Base-by-base conservation (phyloP, 73 alveolate genomes). In the Breviolum minutum region DNA sequence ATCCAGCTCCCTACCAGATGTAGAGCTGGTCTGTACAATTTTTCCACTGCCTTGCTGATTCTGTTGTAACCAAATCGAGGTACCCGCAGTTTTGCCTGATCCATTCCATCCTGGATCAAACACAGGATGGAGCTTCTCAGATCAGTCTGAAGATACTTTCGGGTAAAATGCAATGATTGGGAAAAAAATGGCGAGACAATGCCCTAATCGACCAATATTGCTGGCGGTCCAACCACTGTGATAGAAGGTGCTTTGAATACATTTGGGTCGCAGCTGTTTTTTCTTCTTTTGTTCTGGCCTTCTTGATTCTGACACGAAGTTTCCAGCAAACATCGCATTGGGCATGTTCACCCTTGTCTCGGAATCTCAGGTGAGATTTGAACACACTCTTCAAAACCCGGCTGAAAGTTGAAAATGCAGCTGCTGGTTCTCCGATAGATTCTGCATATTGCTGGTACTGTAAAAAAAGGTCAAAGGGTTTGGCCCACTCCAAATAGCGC, bases 161-260 rank as follows among this genome's bases (percentile, higher is more conserved):
- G 40, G 4, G 69, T 69, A 48, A 81, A 48, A 5, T 81, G 90
- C 69, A 81, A 22, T 13, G 66, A 66, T 60, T 81, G 90, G 11
- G 71, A 11, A 54, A 81, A 40, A 48, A 81, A 54, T 81, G 60
- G 71, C 90, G 27, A 16, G 71, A 48, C 16, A 48, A 20, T 7
- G 68, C 14, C 11, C 90, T 66, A 0, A 81, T 13, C 7, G 60
- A 7, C 90, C 90, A 81, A 19, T 81, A 81, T 17, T 6, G 71
- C 30, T 81, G 90, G 13, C 90, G 66, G 40, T 81, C 90, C 69
- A 81, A 22, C 90, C 90, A 81, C 29, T 81, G 90, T 5, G 48
- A 19, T 2, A 81, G 90, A 30, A 81, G 22, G 32, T 54, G 90
- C 30, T 40, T 81, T 14, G 90, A 48, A 29, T 81, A 81, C 40